Evolutionary conservation across 2,329 filamentous ascomycete genomes (phyloP), one percentile per base, ranked within the genome.

Genomic region (Ilyonectria sp.): DNA sequence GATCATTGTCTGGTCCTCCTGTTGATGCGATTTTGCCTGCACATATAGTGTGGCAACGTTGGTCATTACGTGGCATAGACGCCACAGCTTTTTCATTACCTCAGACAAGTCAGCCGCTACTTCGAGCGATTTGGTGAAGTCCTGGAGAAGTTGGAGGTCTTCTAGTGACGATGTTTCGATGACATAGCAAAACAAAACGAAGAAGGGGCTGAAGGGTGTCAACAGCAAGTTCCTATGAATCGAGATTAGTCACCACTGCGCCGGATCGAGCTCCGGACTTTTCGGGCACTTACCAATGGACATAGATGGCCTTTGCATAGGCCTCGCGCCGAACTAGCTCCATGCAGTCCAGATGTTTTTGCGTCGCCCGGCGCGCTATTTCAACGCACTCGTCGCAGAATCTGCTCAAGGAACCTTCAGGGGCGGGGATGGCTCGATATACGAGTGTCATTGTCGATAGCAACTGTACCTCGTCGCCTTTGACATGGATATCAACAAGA

Each of bases 31-130:
- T 73, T 90, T 91, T 29, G 89, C 86, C 72, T 91, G 87, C 6
- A 91, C 82, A 70, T 92, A 92, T 4, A 91, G 79, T 50, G 82
- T 83, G 7, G 90, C 89, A 6, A 92, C 88, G 61, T 87, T 87
- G 67, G 85, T 84, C 76, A 92, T 89, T 29, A 92, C 85, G 40
- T 86, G 84, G 71, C 88, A 91, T 31, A 92, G 83, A n/a, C 85
- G 86, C 72, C 90, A 86, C 13, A 92, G 82, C 73, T 89, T 90
- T 31, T 87, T 84, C 23, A 90, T 85, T 2, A 87, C 86, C 73
- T 91, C 87, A 1, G 89, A 91, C 2, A 86, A 80, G 5, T 82
- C 81, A 52, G 83, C 83, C 3, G 85, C 83, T 0, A 84, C 83
- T 66, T 86, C 82, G 3, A 92, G 84, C 2, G 87, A 90, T 21